Percentiles rank a stretch among this genome's conserved stretches.
Conservation (phyloP, 2,329 filamentous ascomycete species). For the Laburnicola sp. region DNA sequence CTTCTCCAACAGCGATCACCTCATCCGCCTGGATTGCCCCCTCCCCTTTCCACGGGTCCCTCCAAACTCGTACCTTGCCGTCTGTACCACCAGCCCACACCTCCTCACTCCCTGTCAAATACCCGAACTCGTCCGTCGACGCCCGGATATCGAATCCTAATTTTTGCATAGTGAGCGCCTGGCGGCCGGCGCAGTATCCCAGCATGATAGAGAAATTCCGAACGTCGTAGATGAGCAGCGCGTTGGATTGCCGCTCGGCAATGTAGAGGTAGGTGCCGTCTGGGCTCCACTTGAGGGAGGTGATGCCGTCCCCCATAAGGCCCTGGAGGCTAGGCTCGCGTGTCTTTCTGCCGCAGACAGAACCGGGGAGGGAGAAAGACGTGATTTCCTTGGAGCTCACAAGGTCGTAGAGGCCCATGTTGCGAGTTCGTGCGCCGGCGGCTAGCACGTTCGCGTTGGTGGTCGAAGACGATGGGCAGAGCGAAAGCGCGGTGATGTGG, state of each 20-base stretch:
- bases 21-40: slow-evolving; percentile 45
- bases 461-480: slow-evolving; percentile 30
- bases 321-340: slow-evolving; percentile 7
- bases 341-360: slow-evolving; percentile 11
- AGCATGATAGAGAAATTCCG: slow-evolving; percentile 57
- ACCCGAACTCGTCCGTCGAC: slow-evolving; percentile 27
- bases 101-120: slow-evolving; percentile 47
- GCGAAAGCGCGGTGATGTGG: slow-evolving; percentile 56
- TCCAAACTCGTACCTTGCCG: slow-evolving; percentile 54
- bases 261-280: slow-evolving; percentile 63
- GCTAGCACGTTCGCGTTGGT: slow-evolving; percentile 55
- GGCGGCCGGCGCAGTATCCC: slow-evolving; percentile 51
- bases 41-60: slow-evolving; percentile 33
- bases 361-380: slow-evolving; percentile 52
- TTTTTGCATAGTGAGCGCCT: slow-evolving; percentile 57
- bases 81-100: slow-evolving; percentile 64
- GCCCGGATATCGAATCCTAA: slow-evolving; percentile 58
- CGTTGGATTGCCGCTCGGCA: slow-evolving; percentile 60
- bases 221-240: slow-evolving; percentile 62
- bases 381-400: slow-evolving; percentile 55
- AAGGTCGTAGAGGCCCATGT: slow-evolving; percentile 60
- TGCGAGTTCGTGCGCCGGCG: slow-evolving; percentile 60
- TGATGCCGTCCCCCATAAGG: slow-evolving; percentile 55
- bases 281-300: slow-evolving; percentile 60
- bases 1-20: slow-evolving; percentile 22